A percentile compares a stretch with the other conserved stretches of the same genome.
phyloP scores from a whole-genome alignment of 2,329 filamentous ascomycete species.

The Teratosphaeria gauchensis region DNA sequence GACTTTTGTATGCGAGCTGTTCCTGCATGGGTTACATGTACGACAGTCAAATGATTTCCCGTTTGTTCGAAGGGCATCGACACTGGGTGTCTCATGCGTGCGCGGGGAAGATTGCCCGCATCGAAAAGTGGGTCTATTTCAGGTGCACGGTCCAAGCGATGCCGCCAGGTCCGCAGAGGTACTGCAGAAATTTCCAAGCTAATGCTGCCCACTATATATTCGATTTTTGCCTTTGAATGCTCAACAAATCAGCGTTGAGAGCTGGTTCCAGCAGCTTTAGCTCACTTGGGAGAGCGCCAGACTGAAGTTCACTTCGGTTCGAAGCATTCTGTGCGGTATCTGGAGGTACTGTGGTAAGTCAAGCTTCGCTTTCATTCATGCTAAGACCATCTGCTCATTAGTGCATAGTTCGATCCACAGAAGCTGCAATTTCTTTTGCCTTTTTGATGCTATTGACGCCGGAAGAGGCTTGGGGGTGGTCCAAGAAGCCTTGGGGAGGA shows the following conservation, averaged over 20 bases:
- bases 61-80: not conserved
- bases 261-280: conserved; percentile 18
- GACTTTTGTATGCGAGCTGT: not conserved
- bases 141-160: not conserved
- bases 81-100: not conserved
- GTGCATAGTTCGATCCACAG: conserved; percentile 1
- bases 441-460: not conserved
- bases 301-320: conserved; percentile 27
- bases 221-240: accelerated
- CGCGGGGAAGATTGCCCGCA: too few relatives aligned
- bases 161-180: too few relatives aligned
- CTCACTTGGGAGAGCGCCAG: conserved; percentile 31
- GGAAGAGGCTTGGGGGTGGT: not conserved
- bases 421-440: not conserved
- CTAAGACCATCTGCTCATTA: not conserved
- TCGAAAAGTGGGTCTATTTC: not conserved
- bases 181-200: not conserved
- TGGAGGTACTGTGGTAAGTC: conserved; percentile 13
- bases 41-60: not conserved
- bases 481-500: not conserved
- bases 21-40: not conserved
- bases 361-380: not conserved
- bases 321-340: conserved; percentile 23
- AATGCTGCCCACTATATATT: not conserved
- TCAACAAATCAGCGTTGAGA: not conserved